A percentile compares a stretch with the other conserved stretches of the same genome.
phyloP scores from a whole-genome alignment of 192 early-diverging fungal genomes.

The Glomus cerebriforme region DNA sequence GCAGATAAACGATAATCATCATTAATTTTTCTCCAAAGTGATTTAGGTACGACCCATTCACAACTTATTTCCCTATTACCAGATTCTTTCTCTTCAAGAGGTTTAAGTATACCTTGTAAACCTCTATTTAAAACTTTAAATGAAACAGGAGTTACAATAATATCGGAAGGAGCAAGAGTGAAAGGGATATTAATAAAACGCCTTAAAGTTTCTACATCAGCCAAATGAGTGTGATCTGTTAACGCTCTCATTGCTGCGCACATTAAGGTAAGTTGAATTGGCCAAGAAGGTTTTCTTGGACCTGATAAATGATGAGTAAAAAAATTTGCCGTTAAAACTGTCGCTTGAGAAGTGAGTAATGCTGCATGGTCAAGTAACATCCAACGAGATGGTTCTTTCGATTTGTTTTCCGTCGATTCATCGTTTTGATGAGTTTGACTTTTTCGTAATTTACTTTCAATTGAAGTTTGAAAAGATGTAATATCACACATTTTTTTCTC shows the following conservation, averaged over 20 bases:
- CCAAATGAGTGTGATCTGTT: slow-evolving; percentile 18
- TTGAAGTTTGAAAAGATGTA: not conserved
- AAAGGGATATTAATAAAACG: not conserved
- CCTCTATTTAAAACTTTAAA: slow-evolving; percentile 19
- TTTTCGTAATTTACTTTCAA: not conserved
- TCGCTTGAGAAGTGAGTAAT: slow-evolving; percentile 24
- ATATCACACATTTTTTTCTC: not conserved
- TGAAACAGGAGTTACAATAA: slow-evolving; percentile 27
- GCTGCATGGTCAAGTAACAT: slow-evolving; percentile 15
- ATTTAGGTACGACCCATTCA: slow-evolving; percentile 30
- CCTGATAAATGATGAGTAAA: slow-evolving; percentile 41
- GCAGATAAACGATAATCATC: slow-evolving; percentile 5
- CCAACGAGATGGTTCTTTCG: not conserved
- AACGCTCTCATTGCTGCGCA: slow-evolving; percentile 14
- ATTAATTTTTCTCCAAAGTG: slow-evolving; percentile 29
- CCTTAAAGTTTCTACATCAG: slow-evolving; percentile 2
- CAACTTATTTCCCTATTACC: slow-evolving; percentile 13
- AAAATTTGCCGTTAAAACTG: slow-evolving; percentile 37
- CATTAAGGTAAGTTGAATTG: slow-evolving; percentile 30
- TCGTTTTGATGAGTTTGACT: not conserved
- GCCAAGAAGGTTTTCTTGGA: slow-evolving; percentile 53
- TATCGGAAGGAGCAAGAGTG: slow-evolving; percentile 10
- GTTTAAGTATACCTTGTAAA: slow-evolving; percentile 1
- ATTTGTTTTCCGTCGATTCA: not conserved
- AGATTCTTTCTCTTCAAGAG: slow-evolving; percentile 1